These are phyloP conservation scores for Solanum dulcamara DNA, from an alignment of 257 asterid genomes.

Conservation along the genomic window DNA sequence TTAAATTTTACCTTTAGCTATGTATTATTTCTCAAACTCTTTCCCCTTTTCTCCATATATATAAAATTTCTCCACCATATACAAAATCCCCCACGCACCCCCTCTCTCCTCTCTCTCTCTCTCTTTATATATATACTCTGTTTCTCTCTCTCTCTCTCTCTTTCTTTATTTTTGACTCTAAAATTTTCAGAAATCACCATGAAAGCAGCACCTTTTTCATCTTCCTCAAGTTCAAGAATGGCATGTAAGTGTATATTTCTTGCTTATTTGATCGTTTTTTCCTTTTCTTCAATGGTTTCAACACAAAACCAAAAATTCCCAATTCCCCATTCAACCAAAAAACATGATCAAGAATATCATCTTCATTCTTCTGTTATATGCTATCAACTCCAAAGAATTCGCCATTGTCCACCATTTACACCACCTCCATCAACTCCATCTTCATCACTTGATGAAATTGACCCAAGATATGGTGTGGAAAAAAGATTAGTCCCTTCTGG, in stretches of 20 bases:
- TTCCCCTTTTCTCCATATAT: no score
- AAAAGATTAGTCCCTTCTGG: constrained; percentile 86
- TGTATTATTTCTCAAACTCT: no score
- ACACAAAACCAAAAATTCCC: neutral
- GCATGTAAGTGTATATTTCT: neutral
- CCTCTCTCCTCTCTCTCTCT: no score
- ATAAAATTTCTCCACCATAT: neutral
- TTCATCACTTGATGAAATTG: constrained; percentile 31
- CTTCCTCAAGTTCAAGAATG: constrained; percentile 4
- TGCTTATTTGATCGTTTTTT: neutral
- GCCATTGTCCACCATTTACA: constrained; percentile 47
- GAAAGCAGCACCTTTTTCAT: constrained; percentile 5
- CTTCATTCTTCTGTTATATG: constrained; percentile 3
- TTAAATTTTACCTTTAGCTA: no score
- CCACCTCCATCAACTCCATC: constrained; percentile 10
- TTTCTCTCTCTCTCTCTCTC: neutral
- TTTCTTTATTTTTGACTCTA: neutral
- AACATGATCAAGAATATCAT: neutral
- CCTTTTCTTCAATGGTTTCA: neutral
- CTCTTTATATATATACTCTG: neutral
- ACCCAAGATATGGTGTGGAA: constrained; percentile 74
- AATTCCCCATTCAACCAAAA: neutral
- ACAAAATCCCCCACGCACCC: no score
- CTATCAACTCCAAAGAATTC: constrained; percentile 36
- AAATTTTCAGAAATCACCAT: constrained; percentile 1